Evolutionary conservation across 2,329 filamentous ascomycete species (phyloP).

Genomic region (Dendrostoma leiphaemia): DNA sequence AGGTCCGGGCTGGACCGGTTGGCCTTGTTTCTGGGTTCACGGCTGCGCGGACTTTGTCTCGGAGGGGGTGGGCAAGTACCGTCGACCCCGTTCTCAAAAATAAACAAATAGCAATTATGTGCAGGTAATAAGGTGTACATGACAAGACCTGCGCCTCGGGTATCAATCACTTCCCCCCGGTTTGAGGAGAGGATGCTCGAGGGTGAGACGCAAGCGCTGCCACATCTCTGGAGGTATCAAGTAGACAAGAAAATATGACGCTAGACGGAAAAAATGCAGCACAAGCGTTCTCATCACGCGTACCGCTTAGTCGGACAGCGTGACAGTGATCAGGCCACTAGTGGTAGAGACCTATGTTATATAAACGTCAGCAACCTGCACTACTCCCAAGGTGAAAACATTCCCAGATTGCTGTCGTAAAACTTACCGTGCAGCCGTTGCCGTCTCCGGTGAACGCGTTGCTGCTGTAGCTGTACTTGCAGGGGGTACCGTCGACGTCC

Average conservation of each 20-base stretch:
- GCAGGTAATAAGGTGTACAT: slow-evolving; percentile 12
- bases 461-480: slow-evolving; percentile 53
- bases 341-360: slow-evolving; percentile 13
- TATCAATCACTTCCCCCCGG: background rate
- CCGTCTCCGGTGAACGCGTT: slow-evolving; percentile 22
- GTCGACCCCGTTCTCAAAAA: slow-evolving; percentile 12
- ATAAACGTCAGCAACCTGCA: no score
- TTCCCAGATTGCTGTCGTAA: no score
- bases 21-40: background rate
- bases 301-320: slow-evolving; percentile 12
- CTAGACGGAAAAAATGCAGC: slow-evolving; percentile 16
- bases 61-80: background rate
- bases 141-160: slow-evolving; percentile 4
- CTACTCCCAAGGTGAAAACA: no score
- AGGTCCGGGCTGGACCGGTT: background rate
- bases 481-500: slow-evolving; percentile 32
- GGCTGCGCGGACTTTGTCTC: no score
- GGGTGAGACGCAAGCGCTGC: background rate
- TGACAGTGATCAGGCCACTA: slow-evolving; percentile 14
- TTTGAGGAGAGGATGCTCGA: background rate
- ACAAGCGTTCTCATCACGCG: slow-evolving; percentile 8
- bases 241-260: slow-evolving; percentile 8
- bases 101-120: slow-evolving; percentile 21
- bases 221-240: background rate
- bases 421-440: slow-evolving; percentile 79